Conservation (phyloP, 2,329 filamentous ascomycete genomes). For the Xylaria multiplex region DNA sequence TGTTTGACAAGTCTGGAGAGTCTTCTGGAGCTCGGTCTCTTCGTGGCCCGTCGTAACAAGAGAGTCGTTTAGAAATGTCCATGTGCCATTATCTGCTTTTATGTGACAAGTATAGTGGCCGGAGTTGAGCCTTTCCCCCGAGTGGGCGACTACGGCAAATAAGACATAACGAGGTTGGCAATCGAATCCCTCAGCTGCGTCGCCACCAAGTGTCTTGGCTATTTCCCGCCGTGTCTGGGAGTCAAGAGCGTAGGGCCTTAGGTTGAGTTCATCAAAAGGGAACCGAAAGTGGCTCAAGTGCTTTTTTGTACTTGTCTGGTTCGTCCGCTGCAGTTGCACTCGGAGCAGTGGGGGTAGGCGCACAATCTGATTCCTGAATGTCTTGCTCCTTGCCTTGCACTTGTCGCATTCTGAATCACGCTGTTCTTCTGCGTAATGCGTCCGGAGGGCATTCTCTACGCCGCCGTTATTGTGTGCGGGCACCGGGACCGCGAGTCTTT, state of each 20-base stretch:
- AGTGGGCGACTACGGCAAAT: conserved; percentile 85
- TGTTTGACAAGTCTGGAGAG: background rate
- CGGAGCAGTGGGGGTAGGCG: conserved; percentile 73
- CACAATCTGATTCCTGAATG: conserved; percentile 18
- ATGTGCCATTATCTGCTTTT: conserved; percentile 62
- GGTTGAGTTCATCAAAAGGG: conserved; percentile 74
- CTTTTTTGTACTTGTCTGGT: conserved; percentile 61
- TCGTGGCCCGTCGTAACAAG: conserved; percentile 56
- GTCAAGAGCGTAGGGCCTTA: conserved; percentile 53
- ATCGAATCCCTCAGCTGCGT: conserved; percentile 56
- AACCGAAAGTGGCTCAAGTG: conserved; percentile 78
- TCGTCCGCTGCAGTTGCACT: conserved; percentile 64
- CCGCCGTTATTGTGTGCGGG: conserved; percentile 7
- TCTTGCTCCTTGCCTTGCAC: conserved; percentile 26
- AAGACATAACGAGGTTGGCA: conserved; percentile 76
- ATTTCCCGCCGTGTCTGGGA: conserved; percentile 32
- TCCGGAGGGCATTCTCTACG: conserved; percentile 1
- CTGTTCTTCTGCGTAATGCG: conserved; percentile 13
- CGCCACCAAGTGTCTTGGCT: conserved; percentile 45
- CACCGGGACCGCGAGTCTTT: conserved; percentile 32
- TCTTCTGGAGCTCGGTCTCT: accelerated
- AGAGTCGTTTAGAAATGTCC: conserved; percentile 51
- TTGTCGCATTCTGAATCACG: conserved; percentile 30
- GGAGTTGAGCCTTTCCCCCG: conserved; percentile 71
- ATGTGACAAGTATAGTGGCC: conserved; percentile 85